Base-by-base conservation (phyloP, 352 stramenopile genomes). In the Aphanomyces invadans region DNA sequence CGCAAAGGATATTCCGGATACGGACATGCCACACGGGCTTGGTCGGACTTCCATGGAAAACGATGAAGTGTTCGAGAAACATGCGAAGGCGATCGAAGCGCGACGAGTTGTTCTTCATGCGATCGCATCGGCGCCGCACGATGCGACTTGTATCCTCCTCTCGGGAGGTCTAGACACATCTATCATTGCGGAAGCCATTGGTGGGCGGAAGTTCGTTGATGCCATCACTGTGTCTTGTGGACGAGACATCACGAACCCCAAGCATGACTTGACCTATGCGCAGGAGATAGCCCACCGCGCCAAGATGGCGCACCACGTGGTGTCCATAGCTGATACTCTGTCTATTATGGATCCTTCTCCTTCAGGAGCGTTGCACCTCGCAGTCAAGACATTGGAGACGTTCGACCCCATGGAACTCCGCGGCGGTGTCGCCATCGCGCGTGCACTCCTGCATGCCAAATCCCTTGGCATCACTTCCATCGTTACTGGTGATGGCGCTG, bases 351-450 rank as follows among this genome's bases (percentile, higher is more conserved):
- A 79, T 59, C 74, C 77, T 1, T 65, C 48, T 0, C 65, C 71
- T 17, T 77, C 81, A 4, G 72, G 83, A 19, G 73, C 79, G 33
- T 48, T 88, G 28, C 15, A 44, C 19, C 33, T 66, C 2, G 44
- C 59, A n/a, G 51, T 66, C 26, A 23, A 38, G 25, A 66, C 44
- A 7, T 67, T 95, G 42, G 70, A 74, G 49, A 87, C 81, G 17
- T 95, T 81, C 52, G 85, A 96, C 62, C 84, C 83, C 1, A 95
- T 95, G 88, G 80, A 92, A 32, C 72, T 96, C 9, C 80, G 88
- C 31, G 95, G 95, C 60, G 90, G 79, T 53, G 46, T 95, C 2
- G 86, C 94, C 19, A 87, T 96, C 54, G 88, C 91, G 31, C 74
- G 79, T 9, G 82, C 81, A 4, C 74, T 96, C 7, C 51, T 77